Evolutionary conservation across 495 filamentous ascomycete species (phyloP).

Genomic region (Viridothelium virens): DNA sequence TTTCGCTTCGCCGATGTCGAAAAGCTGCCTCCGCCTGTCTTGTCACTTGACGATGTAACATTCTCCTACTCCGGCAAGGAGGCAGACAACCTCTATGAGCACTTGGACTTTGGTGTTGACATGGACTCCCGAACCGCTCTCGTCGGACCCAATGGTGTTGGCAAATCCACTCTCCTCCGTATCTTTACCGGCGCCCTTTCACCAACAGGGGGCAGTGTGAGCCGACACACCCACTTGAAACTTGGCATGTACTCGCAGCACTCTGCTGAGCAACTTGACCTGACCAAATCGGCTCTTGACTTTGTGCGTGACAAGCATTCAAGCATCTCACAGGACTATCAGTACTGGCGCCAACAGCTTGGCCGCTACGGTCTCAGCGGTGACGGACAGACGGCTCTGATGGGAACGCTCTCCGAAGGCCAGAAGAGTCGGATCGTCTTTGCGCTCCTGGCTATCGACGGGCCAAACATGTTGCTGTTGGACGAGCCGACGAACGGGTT

Average conservation of each 20-base stretch:
- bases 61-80: conserved; percentile 92
- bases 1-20: conserved; percentile 99
- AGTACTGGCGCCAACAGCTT: conserved; percentile 98
- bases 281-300: conserved; percentile 95
- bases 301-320: conserved; percentile 95
- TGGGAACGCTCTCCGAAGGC: conserved; percentile 95
- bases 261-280: conserved; percentile 93
- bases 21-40: conserved; percentile 91
- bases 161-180: conserved; percentile 96
- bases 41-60: conserved; percentile 93
- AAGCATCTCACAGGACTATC: conserved; percentile 87
- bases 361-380: conserved; percentile 87
- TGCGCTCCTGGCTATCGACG: conserved; percentile 88
- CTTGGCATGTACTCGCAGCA: conserved; percentile 96
- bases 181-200: conserved; percentile 96
- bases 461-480: conserved; percentile 93
- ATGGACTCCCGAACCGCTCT: conserved; percentile 98
- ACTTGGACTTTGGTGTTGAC: conserved; percentile 96
- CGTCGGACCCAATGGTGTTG: conserved; percentile 98
- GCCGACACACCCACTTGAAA: conserved; percentile 94
- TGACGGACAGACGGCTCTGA: conserved; percentile 89
- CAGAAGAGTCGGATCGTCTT: conserved; percentile 98
- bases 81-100: conserved; percentile 88
- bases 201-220: conserved; percentile 71
- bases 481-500: conserved; percentile 99